phyloP scores from a whole-genome alignment of 768 basidiomycete genomes.

The Daedaleopsis nitida region DNA sequence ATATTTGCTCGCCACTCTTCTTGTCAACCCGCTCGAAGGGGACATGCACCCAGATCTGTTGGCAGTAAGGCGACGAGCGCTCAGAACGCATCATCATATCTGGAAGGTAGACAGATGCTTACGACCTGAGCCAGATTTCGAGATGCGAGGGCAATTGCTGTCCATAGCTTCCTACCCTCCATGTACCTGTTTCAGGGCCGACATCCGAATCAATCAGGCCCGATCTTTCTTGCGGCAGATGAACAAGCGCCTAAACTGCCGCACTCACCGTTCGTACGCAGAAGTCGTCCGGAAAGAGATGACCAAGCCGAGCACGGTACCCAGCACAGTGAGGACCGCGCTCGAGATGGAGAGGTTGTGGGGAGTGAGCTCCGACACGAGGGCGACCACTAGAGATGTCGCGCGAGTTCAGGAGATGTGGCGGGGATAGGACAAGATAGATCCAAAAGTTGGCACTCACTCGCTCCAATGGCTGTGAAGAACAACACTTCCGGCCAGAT shows the following conservation, averaged over 20 bases:
- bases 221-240: too few relatives aligned
- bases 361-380: slow-evolving; percentile 51
- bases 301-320: slow-evolving; percentile 72
- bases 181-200: slow-evolving; percentile 47
- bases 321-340: slow-evolving; percentile 65
- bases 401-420: background rate
- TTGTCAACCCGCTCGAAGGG: slow-evolving; percentile 43
- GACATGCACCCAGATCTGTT: slow-evolving; percentile 60
- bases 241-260: background rate
- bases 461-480: slow-evolving; percentile 60
- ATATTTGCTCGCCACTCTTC: slow-evolving; percentile 31
- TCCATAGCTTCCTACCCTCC: slow-evolving; percentile 75
- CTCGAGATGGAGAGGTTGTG: slow-evolving; percentile 54
- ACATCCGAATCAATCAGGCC: background rate
- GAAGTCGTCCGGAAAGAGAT: slow-evolving; percentile 75
- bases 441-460: slow-evolving; percentile 38
- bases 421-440: slow-evolving; percentile 22
- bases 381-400: slow-evolving; percentile 50
- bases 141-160: slow-evolving; percentile 55
- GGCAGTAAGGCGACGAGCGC: background rate
- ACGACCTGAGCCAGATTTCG: slow-evolving; percentile 63
- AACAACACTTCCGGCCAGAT: slow-evolving; percentile 67
- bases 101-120: slow-evolving; percentile 23
- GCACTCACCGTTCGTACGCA: slow-evolving; percentile 61
- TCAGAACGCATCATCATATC: background rate